Base-by-base conservation (phyloP, 2,329 filamentous ascomycete genomes). In the Xylariaceae sp. region DNA sequence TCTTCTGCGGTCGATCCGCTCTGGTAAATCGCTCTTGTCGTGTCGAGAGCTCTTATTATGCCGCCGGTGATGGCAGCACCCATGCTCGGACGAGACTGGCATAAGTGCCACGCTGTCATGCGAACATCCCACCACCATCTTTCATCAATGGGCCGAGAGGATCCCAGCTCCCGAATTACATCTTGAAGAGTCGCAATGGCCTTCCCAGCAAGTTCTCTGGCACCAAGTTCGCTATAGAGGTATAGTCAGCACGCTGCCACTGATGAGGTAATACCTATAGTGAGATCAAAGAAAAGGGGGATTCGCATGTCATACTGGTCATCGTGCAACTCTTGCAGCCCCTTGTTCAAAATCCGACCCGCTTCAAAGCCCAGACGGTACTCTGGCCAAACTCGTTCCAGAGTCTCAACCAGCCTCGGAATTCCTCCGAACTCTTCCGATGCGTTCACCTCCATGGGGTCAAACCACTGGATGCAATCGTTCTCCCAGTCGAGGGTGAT, bases 81-180 rank as follows among this genome's bases (percentile, higher is more conserved):
- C 85, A 88, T 88, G 68, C 81, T 85, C 62, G 85, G 83, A n/a
- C 84, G 78, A 0, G 84, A 83, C 66, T 86, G 86, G 71, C 82
- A 84, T 1, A 89, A 73, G 69, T 87, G 82, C 81, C 86, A 88
- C 2, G 79, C 82, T 1, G 76, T 77, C 74, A 82, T 78, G 11
- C 82, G 76, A n/a, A 81, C 69, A 34, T 76, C 77, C 30, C 70
- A 71, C 84, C 85, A 88, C 78, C 83, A 85, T 5, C 69, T 71
- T 0, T 77, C 70, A 30, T 69, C 67, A 17, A 69, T 54, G 15
- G 61, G 11, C 8, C 55, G 61, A 2, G 62, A 57, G 1, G 68
- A 34, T 5, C 72, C 69, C 44, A 77, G 71, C 52, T 69, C 67
- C 4, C 63, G 60, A 2, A 81, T 69, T 2, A 85, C 73, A 8